Evolutionary conservation across 352 stramenopile species (phyloP).

Genomic region (Pythium phragmitis): DNA sequence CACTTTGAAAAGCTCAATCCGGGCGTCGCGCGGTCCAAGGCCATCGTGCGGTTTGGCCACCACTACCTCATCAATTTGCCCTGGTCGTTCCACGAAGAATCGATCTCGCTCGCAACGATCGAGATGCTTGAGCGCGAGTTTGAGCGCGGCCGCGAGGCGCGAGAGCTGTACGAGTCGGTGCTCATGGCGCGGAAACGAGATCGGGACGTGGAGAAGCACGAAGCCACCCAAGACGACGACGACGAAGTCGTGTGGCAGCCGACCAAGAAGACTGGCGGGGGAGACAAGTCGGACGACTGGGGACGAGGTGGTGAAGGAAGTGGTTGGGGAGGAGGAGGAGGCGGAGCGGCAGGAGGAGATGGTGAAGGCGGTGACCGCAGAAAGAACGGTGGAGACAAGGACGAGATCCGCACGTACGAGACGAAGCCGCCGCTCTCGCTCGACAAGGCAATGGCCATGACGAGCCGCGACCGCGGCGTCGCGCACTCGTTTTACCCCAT

Average conservation of each 20-base stretch:
- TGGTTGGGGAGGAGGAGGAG: background rate
- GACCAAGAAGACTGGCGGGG: background rate
- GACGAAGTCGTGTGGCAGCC: background rate
- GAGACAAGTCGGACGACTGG: background rate
- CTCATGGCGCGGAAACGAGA: constrained; percentile 42
- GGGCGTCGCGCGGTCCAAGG: constrained; percentile 45
- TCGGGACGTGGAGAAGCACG: constrained; percentile 6
- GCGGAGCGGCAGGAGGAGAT: constrained; percentile 1
- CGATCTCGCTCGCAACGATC: constrained; percentile 65
- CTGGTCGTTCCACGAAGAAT: constrained; percentile 75
- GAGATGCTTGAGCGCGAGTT: constrained; percentile 78
- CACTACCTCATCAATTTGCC: constrained; percentile 82
- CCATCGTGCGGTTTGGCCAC: constrained; percentile 73
- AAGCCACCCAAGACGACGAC: background rate
- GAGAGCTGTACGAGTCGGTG: constrained; percentile 75
- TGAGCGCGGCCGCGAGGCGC: constrained; percentile 64
- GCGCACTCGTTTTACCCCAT: constrained; percentile 81
- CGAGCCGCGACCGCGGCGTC: constrained; percentile 55
- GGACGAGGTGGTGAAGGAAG: background rate
- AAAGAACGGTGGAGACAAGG: background rate
- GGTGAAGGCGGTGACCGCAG: background rate
- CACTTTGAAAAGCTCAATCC: constrained; percentile 63
- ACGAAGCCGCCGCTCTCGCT: constrained; percentile 30
- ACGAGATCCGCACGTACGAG: background rate
- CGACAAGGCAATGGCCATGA: constrained; percentile 38